Evolutionary conservation across 352 stramenopile genomes (phyloP).

Genomic region (Blastocystis sp.): DNA sequence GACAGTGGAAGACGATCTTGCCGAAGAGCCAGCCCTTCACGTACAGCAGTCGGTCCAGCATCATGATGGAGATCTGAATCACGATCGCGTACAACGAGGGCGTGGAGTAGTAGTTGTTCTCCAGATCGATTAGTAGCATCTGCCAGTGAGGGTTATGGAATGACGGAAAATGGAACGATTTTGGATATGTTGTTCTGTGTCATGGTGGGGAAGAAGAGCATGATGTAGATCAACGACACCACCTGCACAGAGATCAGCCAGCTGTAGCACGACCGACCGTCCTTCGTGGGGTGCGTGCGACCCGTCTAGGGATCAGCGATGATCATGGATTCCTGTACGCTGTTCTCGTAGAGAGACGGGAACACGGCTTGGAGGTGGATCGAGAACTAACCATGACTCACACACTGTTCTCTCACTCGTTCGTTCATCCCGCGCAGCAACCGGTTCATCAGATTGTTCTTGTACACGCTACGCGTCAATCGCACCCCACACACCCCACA

Average conservation of each 20-base stretch:
- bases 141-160: slow-evolving; percentile 42
- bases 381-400: neutral
- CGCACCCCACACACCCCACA: neutral
- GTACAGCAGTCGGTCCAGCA: slow-evolving; percentile 45
- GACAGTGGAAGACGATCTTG: slow-evolving; percentile 40
- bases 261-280: slow-evolving; percentile 7
- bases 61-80: slow-evolving; percentile 42
- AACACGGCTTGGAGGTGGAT: slow-evolving; percentile 24
- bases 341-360: slow-evolving; percentile 45
- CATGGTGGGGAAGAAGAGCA: slow-evolving; percentile 69
- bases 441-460: slow-evolving; percentile 3
- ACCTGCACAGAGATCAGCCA: slow-evolving; percentile 57
- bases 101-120: slow-evolving; percentile 64
- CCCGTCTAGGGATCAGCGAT: slow-evolving; percentile 27
- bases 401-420: neutral
- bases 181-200: slow-evolving; percentile 52
- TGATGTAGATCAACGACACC: slow-evolving; percentile 67
- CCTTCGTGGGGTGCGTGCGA: slow-evolving; percentile 41
- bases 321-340: neutral
- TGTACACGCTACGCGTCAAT: slow-evolving; percentile 1
- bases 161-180: no score
- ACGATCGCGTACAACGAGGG: slow-evolving; percentile 42
- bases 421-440: slow-evolving; percentile 10
- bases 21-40: slow-evolving; percentile 31
- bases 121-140: slow-evolving; percentile 56